phyloP scores from a whole-genome alignment of 2,329 filamentous ascomycete species.

The Aspergillus vadensis region DNA sequence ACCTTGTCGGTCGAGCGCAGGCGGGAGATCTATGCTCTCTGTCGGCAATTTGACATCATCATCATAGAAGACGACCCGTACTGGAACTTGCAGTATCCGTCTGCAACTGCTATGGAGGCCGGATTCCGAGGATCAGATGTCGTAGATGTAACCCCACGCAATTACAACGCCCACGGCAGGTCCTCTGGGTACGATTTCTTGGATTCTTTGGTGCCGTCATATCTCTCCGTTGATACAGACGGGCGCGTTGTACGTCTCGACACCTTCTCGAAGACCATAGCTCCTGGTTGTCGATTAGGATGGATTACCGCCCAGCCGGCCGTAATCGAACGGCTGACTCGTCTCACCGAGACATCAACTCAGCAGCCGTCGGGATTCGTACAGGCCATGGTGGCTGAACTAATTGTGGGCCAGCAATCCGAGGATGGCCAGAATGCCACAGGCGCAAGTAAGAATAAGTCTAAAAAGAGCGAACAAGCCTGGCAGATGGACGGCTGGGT shows the following conservation, averaged over 20 bases:
- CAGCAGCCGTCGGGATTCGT: constrained; percentile 89
- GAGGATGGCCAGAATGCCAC: constrained; percentile 45
- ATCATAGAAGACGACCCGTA: constrained; percentile 96
- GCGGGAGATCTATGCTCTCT: constrained; percentile 77
- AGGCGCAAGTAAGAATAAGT: constrained; percentile 39
- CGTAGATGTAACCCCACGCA: constrained; percentile 39
- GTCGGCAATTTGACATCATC: constrained; percentile 81
- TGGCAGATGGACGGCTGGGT: constrained; percentile 89
- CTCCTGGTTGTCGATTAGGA: constrained; percentile 83
- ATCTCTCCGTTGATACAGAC: constrained; percentile 76
- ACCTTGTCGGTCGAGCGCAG: constrained; percentile 72
- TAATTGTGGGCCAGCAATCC: constrained; percentile 68
- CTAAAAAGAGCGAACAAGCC: constrained; percentile 55
- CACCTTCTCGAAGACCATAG: constrained; percentile 91
- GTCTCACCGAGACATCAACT: constrained; percentile 75
- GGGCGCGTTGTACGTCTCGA: constrained; percentile 87
- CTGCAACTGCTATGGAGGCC: constrained; percentile 55
- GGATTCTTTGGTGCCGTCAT: constrained; percentile 81
- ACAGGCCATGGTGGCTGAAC: constrained; percentile 68
- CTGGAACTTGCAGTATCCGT: constrained; percentile 90
- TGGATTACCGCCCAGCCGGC: constrained; percentile 86
- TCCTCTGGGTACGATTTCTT: constrained; percentile 74
- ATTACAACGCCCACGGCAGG: constrained; percentile 48
- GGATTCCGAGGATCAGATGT: constrained; percentile 30
- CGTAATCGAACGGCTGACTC: constrained; percentile 71